Conservation (phyloP, 1,284 basidiomycete genomes). For the Papiliotrema laurentii region DNA sequence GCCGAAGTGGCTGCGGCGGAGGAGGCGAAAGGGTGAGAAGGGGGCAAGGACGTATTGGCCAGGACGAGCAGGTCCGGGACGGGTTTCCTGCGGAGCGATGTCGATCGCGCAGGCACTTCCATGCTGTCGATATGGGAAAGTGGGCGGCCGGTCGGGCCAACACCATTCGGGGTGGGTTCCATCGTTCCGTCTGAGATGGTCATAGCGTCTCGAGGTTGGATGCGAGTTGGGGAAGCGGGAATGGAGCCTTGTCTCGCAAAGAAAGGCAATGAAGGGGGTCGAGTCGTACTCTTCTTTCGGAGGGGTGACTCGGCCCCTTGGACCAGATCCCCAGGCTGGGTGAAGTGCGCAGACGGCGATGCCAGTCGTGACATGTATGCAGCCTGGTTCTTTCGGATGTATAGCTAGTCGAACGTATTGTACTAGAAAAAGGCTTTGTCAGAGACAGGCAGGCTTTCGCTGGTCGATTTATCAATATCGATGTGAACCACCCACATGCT, state of each 20-base stretch:
- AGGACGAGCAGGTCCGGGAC: not conserved
- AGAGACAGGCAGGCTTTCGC: too few relatives aligned
- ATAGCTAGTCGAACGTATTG: too few relatives aligned
- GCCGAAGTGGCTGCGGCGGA: not conserved
- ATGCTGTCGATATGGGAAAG: not conserved
- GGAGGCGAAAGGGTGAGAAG: conserved; percentile 8
- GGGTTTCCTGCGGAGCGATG: conserved; percentile 1
- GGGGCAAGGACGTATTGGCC: conserved; percentile 1
- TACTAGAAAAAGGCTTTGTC: too few relatives aligned
- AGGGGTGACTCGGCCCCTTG: too few relatives aligned
- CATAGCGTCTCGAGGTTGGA: not conserved
- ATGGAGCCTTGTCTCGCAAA: not conserved
- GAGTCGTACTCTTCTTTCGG: too few relatives aligned
- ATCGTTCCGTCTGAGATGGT: not conserved
- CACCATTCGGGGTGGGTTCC: too few relatives aligned
- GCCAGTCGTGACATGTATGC: too few relatives aligned
- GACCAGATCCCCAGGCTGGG: too few relatives aligned
- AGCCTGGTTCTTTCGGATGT: too few relatives aligned
- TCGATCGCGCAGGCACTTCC: not conserved
- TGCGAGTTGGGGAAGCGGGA: not conserved
- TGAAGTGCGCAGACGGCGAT: too few relatives aligned
- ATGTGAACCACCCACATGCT: too few relatives aligned
- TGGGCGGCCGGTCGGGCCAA: not conserved
- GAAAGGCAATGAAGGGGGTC: conserved; percentile 1
- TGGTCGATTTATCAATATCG: too few relatives aligned